Evolutionary conservation across 1,284 basidiomycete species (phyloP), one percentile per base, ranked within the genome.

Genomic region (Apiotrichum porosum): DNA sequence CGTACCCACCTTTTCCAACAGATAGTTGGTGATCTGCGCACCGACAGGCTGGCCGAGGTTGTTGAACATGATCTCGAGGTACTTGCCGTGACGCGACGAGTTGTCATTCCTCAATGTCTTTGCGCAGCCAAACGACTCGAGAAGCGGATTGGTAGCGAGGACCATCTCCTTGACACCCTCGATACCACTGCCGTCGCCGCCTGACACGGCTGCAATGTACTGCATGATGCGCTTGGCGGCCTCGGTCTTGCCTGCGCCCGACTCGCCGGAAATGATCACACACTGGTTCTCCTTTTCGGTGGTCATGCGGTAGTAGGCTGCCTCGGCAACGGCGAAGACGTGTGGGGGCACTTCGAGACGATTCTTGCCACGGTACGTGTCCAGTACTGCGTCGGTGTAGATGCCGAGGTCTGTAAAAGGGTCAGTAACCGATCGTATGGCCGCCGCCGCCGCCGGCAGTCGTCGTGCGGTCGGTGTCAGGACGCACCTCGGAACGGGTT

Each of bases 151-250:
- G 15, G 95, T 99, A 9, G 95, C 95, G 35, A 99, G 78, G n/a
- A 98, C 95, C 95, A 99, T 99, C 68, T 98, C 93, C 78, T 98
- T 97, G 73, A 98, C 93, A 70, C 92, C 86, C 69, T 94, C 88
- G 56, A 98, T 97, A 3, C 71, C 68, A 63, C 80, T 83, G 64
- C 85, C 85, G 55, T 84, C 81, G 3, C 86, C 85, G 17, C 69
- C 70, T 46, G 88, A 88, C 3, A 98, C 95, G 6, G 89, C 95
- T 12, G 95, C 95, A 59, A 98, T 97, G 71, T 98, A 99, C 74
- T 98, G 93, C 95, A 99, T 99, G 75, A 99, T 98, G 49, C 92
- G 83, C 72, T 97, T 97, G 21, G 93, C 93, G 9, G 92, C 92
- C 72, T 97, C 93, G 8, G 92, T 97, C 79, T 97, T 95, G 42